Evolutionary conservation across 352 stramenopile genomes (phyloP), one percentile per base, ranked within the genome.

Genomic region (Phytophthora vignae): DNA sequence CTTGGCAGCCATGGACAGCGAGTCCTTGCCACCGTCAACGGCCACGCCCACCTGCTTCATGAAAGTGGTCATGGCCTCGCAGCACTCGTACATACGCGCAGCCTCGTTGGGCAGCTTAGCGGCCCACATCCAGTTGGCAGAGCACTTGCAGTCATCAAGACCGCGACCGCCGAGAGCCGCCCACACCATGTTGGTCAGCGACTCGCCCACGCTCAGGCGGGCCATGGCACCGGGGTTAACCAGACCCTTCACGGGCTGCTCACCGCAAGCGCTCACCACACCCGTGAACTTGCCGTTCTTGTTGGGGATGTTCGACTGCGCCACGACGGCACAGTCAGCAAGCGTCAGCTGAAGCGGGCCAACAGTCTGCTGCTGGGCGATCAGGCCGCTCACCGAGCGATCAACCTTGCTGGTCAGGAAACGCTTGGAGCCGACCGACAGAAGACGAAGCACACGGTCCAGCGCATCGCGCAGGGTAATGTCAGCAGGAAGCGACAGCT

Each of bases 51-150:
- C 81, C 59, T 94, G 83, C 62, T 98, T 93, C 82, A 99, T 97
- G 38, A 97, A 96, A 61, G 96, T 90, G 8, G 93, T 93, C 79
- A 99, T 96, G 1, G 98, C 97, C 59, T 95, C 82, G 79, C 97
- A 99, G 64, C 97, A 98, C 79, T 99, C 96, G 81, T 99, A 99
- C 97, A 99, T 99, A 64, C 96, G 97, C 7, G 97, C 94, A 57
- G 96, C 98, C 84, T 99, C 98, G n/a, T 98, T 98, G 5, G 93
- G 89, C 25, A 99, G 90, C 86, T 99, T 99, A 29, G 97, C 98
- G 5, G 98, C 98, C 88, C 98, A 99, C 98, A 99, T 99, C 98
- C 98, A 99, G 86, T 99, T 99, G 46, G 95, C 97, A 70, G 94
- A 98, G 56, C 95, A 97, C 85, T 99, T 99, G 82, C 98, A 97